A percentile compares a stretch with the other conserved stretches of the same genome.
Evolutionary conservation across 768 basidiomycete genomes (phyloP).

Genomic region (Panaeolus cyanescens): DNA sequence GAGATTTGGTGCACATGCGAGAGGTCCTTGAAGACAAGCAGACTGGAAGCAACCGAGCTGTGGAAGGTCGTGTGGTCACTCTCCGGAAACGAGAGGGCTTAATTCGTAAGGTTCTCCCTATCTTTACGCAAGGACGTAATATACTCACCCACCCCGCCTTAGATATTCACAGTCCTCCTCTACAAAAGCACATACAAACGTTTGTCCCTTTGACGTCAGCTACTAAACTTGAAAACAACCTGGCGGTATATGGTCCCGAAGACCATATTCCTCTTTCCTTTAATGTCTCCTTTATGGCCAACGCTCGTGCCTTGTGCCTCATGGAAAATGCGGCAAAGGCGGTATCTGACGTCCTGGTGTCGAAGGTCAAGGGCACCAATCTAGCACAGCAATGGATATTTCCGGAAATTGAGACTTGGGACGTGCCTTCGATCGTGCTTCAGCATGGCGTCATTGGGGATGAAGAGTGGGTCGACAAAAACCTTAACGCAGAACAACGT

Average conservation of each 20-base stretch:
- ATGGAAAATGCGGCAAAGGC: constrained; percentile 43
- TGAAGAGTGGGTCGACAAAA: constrained; percentile 44
- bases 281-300: constrained; percentile 52
- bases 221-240: constrained; percentile 22
- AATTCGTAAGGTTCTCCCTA: constrained; percentile 37
- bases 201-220: constrained; percentile 25
- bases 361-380: constrained; percentile 19
- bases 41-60: constrained; percentile 38
- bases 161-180: constrained; percentile 43
- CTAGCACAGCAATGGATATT: constrained; percentile 47
- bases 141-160: not conserved
- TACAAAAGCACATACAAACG: constrained; percentile 42
- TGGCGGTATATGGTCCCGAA: constrained; percentile 30
- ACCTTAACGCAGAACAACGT: constrained; percentile 48
- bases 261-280: constrained; percentile 42
- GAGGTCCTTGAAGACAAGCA: constrained; percentile 33
- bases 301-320: constrained; percentile 39
- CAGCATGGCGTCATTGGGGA: constrained; percentile 25
- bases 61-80: constrained; percentile 45
- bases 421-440: constrained; percentile 21
- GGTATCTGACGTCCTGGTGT: constrained; percentile 24
- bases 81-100: constrained; percentile 48
- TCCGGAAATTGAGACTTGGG: constrained; percentile 35
- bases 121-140: not conserved
- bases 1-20: constrained; percentile 46